phyloP scores from a whole-genome alignment of 2,329 filamentous ascomycete species.

The Microascus cirrosus region DNA sequence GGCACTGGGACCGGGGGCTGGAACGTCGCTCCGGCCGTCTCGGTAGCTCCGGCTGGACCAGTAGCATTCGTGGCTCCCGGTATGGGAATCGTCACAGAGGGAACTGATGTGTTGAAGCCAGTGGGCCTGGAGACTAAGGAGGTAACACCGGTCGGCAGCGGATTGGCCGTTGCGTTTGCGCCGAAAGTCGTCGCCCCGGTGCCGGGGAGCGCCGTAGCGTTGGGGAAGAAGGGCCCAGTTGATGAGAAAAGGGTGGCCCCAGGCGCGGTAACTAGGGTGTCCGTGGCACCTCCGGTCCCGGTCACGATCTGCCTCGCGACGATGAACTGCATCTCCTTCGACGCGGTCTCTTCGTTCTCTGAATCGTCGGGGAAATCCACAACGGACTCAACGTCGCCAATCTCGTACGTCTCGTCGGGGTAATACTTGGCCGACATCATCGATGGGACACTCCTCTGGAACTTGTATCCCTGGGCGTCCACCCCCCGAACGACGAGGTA shows the following conservation, averaged over 20 bases:
- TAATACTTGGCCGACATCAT: background rate
- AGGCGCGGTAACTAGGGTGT: background rate
- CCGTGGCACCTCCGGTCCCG: background rate
- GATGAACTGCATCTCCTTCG: background rate
- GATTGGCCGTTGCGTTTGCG: background rate
- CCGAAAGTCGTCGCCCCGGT: background rate
- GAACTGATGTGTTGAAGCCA: background rate
- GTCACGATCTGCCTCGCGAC: background rate
- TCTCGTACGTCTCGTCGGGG: background rate
- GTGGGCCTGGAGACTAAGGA: background rate
- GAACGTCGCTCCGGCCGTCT: background rate
- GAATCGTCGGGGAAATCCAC: background rate
- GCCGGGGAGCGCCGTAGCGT: background rate
- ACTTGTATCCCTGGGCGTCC: background rate
- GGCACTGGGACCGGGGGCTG: background rate
- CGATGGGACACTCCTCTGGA: background rate
- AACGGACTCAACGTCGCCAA: background rate
- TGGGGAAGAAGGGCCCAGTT: background rate
- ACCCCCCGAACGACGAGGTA: slow-evolving; percentile 1
- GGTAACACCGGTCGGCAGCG: background rate
- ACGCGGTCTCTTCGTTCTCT: background rate
- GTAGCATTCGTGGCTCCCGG: background rate
- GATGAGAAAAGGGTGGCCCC: background rate
- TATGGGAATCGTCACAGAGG: background rate
- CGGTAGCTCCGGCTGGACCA: background rate